Base-by-base conservation (phyloP, 768 basidiomycete species). In the Kondoa subrosea region DNA sequence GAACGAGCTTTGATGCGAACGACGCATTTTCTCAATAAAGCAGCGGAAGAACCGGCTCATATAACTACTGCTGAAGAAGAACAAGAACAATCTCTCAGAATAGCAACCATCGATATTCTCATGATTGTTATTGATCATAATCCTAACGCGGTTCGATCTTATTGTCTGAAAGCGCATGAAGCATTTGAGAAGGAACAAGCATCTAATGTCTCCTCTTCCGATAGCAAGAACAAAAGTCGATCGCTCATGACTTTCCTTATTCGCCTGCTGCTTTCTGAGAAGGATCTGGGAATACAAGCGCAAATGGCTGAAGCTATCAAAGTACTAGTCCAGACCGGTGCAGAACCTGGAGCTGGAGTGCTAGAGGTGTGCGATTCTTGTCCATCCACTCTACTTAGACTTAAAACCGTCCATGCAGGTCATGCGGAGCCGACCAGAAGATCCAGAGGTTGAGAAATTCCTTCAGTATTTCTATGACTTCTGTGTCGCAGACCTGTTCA, bases 391-490 rank as follows among this genome's bases (percentile, higher is more conserved):
- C 1, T 14, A 70, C n/a, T n/a, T n/a, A n/a, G n/a, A n/a, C n/a
- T n/a, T n/a, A n/a, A n/a, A n/a, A n/a, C n/a, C n/a, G n/a, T 71
- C 72, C 74, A 61, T 76, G 72, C 56, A 78, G 77, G 81, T 32
- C 67, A 71, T 69, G 1, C 67, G 75, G 8, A 29, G 69, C 30
- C 84, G 85, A 3, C 73, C 78, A 66, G 90, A 87, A 59, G 74
- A 74, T 64, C 86, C 87, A 3, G 83, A 84, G 34, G 86, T 86
- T 1, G 95, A 97, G 76, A 83, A 85, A 67, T 99, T 91, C 80
- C 80, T 92, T 74, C 87, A 91, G 50, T 89, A 90, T 76, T 93
- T 96, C 77, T 96, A 96, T 79, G 89, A 90, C 77, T 80, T 83
- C 72, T 89, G 87, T 75, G 80, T 86, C 69, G 78, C 82, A n/a